phyloP scores from a whole-genome alignment of 2,329 filamentous ascomycete genomes.

The Cryphonectria parasitica region DNA sequence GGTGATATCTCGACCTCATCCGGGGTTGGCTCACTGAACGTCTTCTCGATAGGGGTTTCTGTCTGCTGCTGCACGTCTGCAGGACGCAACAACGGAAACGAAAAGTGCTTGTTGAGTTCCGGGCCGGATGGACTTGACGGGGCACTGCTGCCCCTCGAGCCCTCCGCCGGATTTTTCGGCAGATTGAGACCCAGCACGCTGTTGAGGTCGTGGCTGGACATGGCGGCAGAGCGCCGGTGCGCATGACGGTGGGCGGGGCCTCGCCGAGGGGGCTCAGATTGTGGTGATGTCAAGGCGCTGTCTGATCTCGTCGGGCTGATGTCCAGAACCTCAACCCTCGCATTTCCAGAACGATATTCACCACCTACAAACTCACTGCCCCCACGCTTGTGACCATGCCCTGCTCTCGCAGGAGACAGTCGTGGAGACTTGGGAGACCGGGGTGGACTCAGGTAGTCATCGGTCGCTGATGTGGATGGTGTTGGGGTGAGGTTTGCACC shows the following conservation, averaged over 20 bases:
- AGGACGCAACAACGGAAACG: constrained; percentile 32
- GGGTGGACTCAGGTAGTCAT: constrained; percentile 57
- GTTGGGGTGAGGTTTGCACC: constrained; percentile 33
- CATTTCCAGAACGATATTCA: constrained; percentile 61
- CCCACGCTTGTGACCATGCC: constrained; percentile 78
- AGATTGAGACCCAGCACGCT: constrained; percentile 28
- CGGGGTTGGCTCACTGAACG: constrained; percentile 37
- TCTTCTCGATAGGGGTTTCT: constrained; percentile 30
- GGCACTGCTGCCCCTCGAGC: constrained; percentile 63
- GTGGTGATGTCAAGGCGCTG: constrained; percentile 60
- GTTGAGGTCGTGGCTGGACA: constrained; percentile 79
- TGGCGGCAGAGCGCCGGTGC: constrained; percentile 76
- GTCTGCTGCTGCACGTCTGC: constrained; percentile 27
- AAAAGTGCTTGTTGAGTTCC: constrained; percentile 37
- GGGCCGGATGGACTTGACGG: constrained; percentile 63
- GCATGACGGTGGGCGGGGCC: constrained; percentile 67
- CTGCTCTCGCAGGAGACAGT: constrained; percentile 55
- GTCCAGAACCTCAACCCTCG: constrained; percentile 63
- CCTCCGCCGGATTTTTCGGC: constrained; percentile 18
- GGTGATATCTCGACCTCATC: constrained; percentile 32
- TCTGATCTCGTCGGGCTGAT: constrained; percentile 71
- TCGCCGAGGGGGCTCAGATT: constrained; percentile 52
- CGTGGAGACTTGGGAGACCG: constrained; percentile 57
- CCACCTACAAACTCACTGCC: constrained; percentile 88
- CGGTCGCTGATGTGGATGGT: constrained; percentile 32